phyloP scores from a whole-genome alignment of 2,329 filamentous ascomycete genomes.

The Aureobasidium pullulans region DNA sequence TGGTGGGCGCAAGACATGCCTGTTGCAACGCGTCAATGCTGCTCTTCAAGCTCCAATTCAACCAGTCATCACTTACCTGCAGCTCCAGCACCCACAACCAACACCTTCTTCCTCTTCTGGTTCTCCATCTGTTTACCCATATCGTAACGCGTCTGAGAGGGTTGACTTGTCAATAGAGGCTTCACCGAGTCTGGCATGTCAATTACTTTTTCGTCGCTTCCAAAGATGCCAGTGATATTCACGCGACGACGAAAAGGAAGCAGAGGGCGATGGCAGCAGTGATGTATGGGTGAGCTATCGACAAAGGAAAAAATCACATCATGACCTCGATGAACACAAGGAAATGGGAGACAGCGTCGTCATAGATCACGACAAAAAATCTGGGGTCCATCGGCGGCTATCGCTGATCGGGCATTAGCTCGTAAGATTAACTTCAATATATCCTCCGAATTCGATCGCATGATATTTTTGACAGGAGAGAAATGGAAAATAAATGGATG shows the following conservation, averaged over 20 bases:
- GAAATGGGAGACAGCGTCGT: constrained; percentile 2
- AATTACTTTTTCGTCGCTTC: background rate
- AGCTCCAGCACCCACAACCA: constrained; percentile 56
- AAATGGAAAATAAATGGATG: background rate
- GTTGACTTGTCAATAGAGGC: constrained; percentile 14
- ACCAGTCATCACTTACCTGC: constrained; percentile 47
- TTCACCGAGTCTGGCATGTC: constrained; percentile 13
- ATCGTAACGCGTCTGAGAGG: constrained; percentile 29
- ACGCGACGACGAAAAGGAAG: background rate
- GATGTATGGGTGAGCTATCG: background rate
- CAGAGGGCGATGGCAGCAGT: background rate
- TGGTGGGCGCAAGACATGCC: constrained; percentile 60
- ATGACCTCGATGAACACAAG: background rate
- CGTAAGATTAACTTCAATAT: background rate
- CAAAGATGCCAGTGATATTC: background rate
- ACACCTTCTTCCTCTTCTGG: constrained; percentile 42
- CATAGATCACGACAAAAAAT: constrained; percentile 1
- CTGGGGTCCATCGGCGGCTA: background rate
- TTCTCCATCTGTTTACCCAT: constrained; percentile 29
- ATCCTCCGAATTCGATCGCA: background rate
- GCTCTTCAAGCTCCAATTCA: background rate
- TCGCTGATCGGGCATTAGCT: background rate
- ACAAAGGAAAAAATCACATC: background rate
- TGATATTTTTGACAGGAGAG: background rate
- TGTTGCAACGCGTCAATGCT: constrained; percentile 19